Percentiles rank a stretch among this genome's conserved stretches.
Conservation (phyloP, 2,329 filamentous ascomycete species). For the Colletotrichum ledebouriae region DNA sequence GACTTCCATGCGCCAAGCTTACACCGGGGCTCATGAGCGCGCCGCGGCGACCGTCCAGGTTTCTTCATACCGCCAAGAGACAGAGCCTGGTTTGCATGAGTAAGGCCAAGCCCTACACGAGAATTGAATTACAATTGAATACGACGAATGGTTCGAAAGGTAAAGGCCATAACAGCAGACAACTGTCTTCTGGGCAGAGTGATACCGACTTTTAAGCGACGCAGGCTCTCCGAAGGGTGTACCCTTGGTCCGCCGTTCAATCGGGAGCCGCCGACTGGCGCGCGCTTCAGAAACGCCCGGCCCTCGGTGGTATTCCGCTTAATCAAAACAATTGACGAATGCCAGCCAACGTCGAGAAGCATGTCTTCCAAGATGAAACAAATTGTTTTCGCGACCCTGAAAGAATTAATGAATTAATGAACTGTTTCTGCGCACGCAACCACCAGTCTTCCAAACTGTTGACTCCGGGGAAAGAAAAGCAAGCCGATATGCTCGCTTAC, state of each 20-base stretch:
- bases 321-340: slow-evolving; percentile 23
- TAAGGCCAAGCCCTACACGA: slow-evolving; percentile 21
- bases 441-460: too few relatives aligned
- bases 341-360: background rate
- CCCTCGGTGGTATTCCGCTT: slow-evolving; percentile 4
- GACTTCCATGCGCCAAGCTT: background rate
- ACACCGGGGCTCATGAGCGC: too few relatives aligned
- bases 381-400: slow-evolving; percentile 12
- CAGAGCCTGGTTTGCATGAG: slow-evolving; percentile 17
- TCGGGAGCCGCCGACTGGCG: slow-evolving; percentile 28
- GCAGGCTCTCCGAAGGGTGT: slow-evolving; percentile 6
- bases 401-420: background rate
- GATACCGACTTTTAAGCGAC: background rate
- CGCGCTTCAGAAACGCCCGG: slow-evolving; percentile 38
- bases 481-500: slow-evolving; percentile 3
- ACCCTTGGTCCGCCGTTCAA: slow-evolving; percentile 8
- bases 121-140: background rate
- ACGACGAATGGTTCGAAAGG: background rate
- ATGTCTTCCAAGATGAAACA: slow-evolving; percentile 24
- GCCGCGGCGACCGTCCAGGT: slow-evolving; percentile 19
- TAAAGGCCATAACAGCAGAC: slow-evolving; percentile 8
- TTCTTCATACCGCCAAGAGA: slow-evolving; percentile 21
- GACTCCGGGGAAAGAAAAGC: too few relatives aligned
- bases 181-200: background rate
- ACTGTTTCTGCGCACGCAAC: background rate